These are phyloP conservation scores for Echinosophora koreensis DNA, from an alignment of 306 rosid species.

Conservation along the genomic window DNA sequence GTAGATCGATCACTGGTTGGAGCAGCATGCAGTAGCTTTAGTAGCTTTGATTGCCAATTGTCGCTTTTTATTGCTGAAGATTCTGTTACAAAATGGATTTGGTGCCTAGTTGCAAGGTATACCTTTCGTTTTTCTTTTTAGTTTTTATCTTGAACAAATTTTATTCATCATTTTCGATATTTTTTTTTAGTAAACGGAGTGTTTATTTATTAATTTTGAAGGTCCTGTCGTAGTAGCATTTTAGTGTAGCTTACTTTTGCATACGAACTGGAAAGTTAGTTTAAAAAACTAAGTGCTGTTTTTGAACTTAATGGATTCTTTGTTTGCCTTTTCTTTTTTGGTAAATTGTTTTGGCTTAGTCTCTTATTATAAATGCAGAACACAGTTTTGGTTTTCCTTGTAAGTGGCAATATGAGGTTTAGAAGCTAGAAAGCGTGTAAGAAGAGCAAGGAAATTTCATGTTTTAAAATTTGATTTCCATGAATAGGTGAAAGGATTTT, in stretches of 20 bases:
- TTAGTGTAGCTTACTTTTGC: constrained; percentile 26
- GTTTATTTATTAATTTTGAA: not conserved
- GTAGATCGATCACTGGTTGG: constrained; percentile 53
- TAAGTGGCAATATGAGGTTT: constrained; percentile 5
- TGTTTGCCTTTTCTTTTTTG: constrained; percentile 3
- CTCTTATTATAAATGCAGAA: not conserved
- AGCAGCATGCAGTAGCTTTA: constrained; percentile 53
- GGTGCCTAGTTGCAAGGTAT: constrained; percentile 84
- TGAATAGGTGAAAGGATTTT: not conserved
- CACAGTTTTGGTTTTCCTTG: constrained; percentile 7
- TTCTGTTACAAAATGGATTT: constrained; percentile 69
- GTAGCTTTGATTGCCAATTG: constrained; percentile 38
- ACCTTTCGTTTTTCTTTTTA: not conserved
- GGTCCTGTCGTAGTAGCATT: not conserved
- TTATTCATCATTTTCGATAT: not conserved
- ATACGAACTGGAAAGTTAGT: not conserved
- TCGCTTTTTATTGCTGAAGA: constrained; percentile 52
- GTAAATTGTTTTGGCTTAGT: not conserved
- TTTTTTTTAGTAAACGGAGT: not conserved
- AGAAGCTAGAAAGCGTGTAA: not conserved
- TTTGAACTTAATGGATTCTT: not conserved
- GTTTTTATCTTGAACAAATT: not conserved
- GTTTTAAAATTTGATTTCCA: not conserved
- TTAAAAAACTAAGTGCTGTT: not conserved
- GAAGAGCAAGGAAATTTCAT: not conserved